Base-by-base conservation (phyloP, 257 asterid species). In the Plantago elongata region DNA sequence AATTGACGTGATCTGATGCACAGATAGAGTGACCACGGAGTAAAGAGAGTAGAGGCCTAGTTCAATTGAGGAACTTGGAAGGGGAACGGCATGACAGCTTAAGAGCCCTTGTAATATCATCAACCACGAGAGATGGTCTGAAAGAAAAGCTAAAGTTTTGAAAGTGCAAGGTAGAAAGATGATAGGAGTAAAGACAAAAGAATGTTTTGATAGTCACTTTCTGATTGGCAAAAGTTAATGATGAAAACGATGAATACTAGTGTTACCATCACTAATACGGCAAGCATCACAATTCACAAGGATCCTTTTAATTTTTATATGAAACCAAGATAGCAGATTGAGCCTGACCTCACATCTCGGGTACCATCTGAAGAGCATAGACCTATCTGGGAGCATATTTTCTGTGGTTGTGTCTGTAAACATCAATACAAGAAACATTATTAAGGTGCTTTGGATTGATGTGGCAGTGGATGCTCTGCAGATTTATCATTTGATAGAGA, bases 291-390 rank as follows among this genome's bases (percentile, higher is more conserved):
- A 34, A 34, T 5, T 34, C 40, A 34, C 7, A 34, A 34, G 40
- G 40, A 34, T 7, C 40, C 40, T 7, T 34, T 34, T 34, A 34
- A 7, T 34, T 7, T 34, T 55, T 56, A 10, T 50, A 61, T 38
- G 9, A 29, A 55, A 57, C 11, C n/a, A 15, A 45, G 54, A 7
- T 34, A 38, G 45, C 38, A 70, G 51, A 62, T 43, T 66, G 61
- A 70, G 63, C 11, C 79, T 62, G 61, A 90, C 97, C 86, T 79
- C 16, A 69, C 77, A 65, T 72, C 92, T 18, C 54, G 80, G 71
- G 81, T 65, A 50, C 96, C 85, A 74, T 75, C 83, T 45, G 73
- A 55, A 27, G 87, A 60, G 79, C 97, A 90, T 60, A 90, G 64
- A 67, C 84, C 81, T 6, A 90, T 74, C 60, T 60, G 56, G 40